Conservation (phyloP, 2,329 filamentous ascomycete genomes). For the Microcera coccophila region DNA sequence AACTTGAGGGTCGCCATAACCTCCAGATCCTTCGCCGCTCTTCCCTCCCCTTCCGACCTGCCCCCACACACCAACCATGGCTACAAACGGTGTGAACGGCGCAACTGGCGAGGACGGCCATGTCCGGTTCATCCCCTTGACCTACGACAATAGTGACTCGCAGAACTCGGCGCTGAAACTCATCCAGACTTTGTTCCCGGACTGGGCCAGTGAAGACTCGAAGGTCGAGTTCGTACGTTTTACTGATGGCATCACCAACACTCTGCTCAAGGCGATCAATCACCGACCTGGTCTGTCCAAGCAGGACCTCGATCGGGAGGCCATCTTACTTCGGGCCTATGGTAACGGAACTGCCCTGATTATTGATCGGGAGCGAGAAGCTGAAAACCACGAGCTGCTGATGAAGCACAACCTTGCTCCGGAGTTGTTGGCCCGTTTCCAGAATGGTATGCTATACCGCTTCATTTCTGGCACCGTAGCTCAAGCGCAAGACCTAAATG, state of each 20-base stretch:
- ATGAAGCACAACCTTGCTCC: constrained; percentile 81
- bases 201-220: constrained; percentile 73
- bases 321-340: constrained; percentile 87
- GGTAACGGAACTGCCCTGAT: constrained; percentile 90
- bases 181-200: constrained; percentile 72
- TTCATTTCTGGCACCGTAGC: constrained; percentile 81
- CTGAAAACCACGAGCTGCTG: constrained; percentile 77
- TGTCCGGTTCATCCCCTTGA: constrained; percentile 65
- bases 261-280: constrained; percentile 74
- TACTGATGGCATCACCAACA: constrained; percentile 98
- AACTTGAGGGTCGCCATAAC: constrained; percentile 8
- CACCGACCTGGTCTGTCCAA: constrained; percentile 63
- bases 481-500: constrained; percentile 73
- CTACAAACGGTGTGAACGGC: no score
- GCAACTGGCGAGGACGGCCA: constrained; percentile 35
- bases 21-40: not conserved
- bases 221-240: constrained; percentile 83
- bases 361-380: constrained; percentile 88
- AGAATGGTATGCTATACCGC: constrained; percentile 93
- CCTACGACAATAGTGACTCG: constrained; percentile 73
- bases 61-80: constrained; percentile 30
- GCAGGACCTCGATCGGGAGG: constrained; percentile 72
- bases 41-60: no score
- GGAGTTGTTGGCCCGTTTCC: constrained; percentile 81
- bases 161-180: constrained; percentile 75